These are phyloP conservation scores for Colletotrichum truncatum DNA, from an alignment of 2,329 filamentous ascomycete genomes.

Conservation along the genomic window DNA sequence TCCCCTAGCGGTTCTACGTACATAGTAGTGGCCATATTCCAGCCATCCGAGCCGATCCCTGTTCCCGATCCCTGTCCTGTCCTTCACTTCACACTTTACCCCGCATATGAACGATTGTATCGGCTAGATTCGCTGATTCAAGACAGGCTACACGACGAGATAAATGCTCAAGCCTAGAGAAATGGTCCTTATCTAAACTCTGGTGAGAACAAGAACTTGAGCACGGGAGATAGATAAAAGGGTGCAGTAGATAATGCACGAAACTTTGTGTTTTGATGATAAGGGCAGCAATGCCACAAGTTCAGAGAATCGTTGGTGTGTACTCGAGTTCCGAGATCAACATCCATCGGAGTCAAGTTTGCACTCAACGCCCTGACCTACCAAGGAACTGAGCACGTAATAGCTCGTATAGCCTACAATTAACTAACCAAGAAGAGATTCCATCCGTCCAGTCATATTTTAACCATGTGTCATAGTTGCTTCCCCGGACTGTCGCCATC, in stretches of 20 bases:
- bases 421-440: not conserved
- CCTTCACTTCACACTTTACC: too few relatives aligned
- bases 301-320: too few relatives aligned
- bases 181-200: not conserved
- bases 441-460: not conserved
- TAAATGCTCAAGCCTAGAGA: not conserved
- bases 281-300: too few relatives aligned
- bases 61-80: not conserved
- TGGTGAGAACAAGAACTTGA: not conserved
- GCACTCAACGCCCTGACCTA: too few relatives aligned
- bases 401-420: not conserved
- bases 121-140: not conserved
- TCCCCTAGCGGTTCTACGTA: too few relatives aligned
- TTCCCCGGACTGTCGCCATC: not conserved
- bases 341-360: too few relatives aligned
- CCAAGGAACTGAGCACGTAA: too few relatives aligned
- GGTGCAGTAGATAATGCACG: too few relatives aligned
- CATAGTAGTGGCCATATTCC: too few relatives aligned
- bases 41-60: constrained; percentile 6
- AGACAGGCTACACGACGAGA: not conserved
- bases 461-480: not conserved
- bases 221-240: too few relatives aligned
- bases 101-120: not conserved
- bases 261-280: too few relatives aligned
- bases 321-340: too few relatives aligned